These are phyloP conservation scores for Phytophthora syringae DNA, from an alignment of 352 stramenopile species.

Conservation along the genomic window DNA sequence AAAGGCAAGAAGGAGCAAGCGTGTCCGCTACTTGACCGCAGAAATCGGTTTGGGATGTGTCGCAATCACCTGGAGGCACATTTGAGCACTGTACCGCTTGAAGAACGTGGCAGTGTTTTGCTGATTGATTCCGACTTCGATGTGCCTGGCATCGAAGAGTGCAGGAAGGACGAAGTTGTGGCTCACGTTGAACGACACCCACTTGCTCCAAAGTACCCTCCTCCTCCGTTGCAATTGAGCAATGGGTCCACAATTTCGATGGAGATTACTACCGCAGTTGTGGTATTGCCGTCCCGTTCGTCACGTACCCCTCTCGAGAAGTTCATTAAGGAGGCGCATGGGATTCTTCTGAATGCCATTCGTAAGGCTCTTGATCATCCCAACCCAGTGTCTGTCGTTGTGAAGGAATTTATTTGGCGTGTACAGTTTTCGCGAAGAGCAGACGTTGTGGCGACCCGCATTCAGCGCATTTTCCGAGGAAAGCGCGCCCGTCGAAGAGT, in stretches of 20 bases:
- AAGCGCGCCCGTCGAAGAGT: slow-evolving; percentile 63
- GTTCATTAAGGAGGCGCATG: slow-evolving; percentile 17
- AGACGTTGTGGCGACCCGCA: slow-evolving; percentile 55
- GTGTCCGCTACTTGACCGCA: slow-evolving; percentile 58
- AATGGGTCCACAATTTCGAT: slow-evolving; percentile 5
- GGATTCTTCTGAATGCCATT: slow-evolving; percentile 1
- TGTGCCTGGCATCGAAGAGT: slow-evolving; percentile 66
- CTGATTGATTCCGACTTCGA: slow-evolving; percentile 72
- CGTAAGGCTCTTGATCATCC: slow-evolving; percentile 35
- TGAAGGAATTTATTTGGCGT: slow-evolving; percentile 69
- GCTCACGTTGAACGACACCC: slow-evolving; percentile 40
- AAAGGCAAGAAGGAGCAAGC: slow-evolving; percentile 36
- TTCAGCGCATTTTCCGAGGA: slow-evolving; percentile 73
- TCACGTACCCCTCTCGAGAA: slow-evolving; percentile 10
- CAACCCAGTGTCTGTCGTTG: slow-evolving; percentile 45
- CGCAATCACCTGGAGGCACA: slow-evolving; percentile 75
- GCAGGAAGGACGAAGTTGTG: slow-evolving; percentile 40
- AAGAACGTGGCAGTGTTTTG: slow-evolving; percentile 47
- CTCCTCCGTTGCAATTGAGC: slow-evolving; percentile 16
- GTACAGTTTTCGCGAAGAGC: slow-evolving; percentile 65
- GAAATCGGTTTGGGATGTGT: slow-evolving; percentile 73
- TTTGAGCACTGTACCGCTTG: slow-evolving; percentile 56
- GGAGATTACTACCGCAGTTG: slow-evolving; percentile 26
- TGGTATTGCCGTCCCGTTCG: slow-evolving; percentile 19
- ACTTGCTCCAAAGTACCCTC: slow-evolving; percentile 58